A percentile compares a stretch with the other conserved stretches of the same genome.
These are phyloP conservation scores for Aspergillus carlsbadensis DNA, from an alignment of 495 filamentous ascomycete genomes.

Conservation along the genomic window DNA sequence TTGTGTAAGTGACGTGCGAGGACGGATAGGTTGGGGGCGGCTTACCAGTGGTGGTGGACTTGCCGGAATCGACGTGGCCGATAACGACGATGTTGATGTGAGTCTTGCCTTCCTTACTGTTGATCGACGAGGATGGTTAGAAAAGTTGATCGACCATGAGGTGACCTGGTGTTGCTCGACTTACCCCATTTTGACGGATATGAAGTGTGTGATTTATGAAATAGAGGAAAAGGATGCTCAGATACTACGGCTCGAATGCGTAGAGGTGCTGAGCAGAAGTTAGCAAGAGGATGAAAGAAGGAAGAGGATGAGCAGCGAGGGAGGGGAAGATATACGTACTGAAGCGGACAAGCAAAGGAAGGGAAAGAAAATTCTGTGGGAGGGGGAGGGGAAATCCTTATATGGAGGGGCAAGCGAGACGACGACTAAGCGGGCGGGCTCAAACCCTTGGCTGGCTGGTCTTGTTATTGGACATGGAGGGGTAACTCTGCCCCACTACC, in stretches of 20 bases:
- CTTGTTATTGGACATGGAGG: constrained; percentile 32
- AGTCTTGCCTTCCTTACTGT: constrained; percentile 78
- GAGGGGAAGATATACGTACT: constrained; percentile 48
- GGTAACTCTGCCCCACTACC: constrained; percentile 23
- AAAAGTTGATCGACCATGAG: constrained; percentile 6
- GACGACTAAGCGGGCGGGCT: constrained; percentile 43
- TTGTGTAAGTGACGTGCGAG: constrained; percentile 27
- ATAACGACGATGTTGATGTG: constrained; percentile 99
- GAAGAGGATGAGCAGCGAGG: constrained; percentile 23
- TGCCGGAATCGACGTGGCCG: constrained; percentile 99
- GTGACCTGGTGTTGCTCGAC: constrained; percentile 17
- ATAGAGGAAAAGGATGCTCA: constrained; percentile 50
- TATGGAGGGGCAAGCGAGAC: constrained; percentile 55
- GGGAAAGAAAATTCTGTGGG: constrained; percentile 42
- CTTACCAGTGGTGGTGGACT: constrained; percentile 92
- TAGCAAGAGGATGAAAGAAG: constrained; percentile 30
- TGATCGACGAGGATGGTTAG: constrained; percentile 10
- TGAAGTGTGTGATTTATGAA: constrained; percentile 42
- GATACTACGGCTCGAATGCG: constrained; percentile 50
- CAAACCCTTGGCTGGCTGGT: constrained; percentile 35
- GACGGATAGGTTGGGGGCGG: constrained; percentile 10
- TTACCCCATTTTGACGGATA: constrained; percentile 54
- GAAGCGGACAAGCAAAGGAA: constrained; percentile 47
- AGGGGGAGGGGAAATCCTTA: constrained; percentile 51
- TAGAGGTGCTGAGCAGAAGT: constrained; percentile 52